A percentile compares a stretch with the other conserved stretches of the same genome.
Evolutionary conservation across 2,329 filamentous ascomycete genomes (phyloP).

Genomic region (Claviceps pusilla): DNA sequence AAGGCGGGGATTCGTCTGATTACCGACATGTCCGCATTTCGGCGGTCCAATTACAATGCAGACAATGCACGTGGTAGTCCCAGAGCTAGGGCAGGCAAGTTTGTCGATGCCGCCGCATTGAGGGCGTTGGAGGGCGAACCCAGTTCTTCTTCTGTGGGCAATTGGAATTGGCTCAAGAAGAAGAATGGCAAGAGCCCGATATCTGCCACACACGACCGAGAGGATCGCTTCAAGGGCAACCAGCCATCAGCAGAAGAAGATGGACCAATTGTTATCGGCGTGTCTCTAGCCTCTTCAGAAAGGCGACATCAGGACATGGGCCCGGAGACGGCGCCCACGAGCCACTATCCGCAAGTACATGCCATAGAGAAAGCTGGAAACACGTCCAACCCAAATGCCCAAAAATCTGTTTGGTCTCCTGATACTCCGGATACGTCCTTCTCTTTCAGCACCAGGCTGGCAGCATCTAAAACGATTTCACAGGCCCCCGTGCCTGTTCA

Average conservation of each 20-base stretch:
- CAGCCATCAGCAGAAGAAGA: conserved; percentile 53
- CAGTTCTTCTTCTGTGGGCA: conserved; percentile 37
- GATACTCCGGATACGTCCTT: conserved; percentile 39
- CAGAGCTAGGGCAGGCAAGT: conserved; percentile 25
- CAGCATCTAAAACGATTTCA: conserved; percentile 47
- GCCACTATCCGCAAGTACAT: conserved; percentile 14
- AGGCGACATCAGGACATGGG: conserved; percentile 21
- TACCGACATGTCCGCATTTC: conserved; percentile 49
- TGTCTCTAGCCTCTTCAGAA: conserved; percentile 41
- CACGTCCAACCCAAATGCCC: neutral
- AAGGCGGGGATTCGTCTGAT: conserved; percentile 52
- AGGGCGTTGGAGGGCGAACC: conserved; percentile 43
- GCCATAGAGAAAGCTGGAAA: neutral
- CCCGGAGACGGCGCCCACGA: conserved; percentile 32
- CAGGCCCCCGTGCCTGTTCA: conserved; percentile 28
- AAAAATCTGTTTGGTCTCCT: conserved; percentile 43
- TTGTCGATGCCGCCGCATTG: conserved; percentile 44
- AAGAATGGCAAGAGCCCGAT: conserved; percentile 18
- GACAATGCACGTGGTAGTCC: conserved; percentile 17
- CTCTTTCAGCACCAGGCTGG: conserved; percentile 26
- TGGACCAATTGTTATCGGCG: conserved; percentile 58
- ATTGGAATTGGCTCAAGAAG: conserved; percentile 40
- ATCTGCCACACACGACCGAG: conserved; percentile 14
- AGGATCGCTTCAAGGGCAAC: conserved; percentile 14
- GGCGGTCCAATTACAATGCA: conserved; percentile 24